A percentile compares a stretch with the other conserved stretches of the same genome.
Evolutionary conservation across 768 basidiomycete species (phyloP).

Genomic region (Naematelia aurantialba): DNA sequence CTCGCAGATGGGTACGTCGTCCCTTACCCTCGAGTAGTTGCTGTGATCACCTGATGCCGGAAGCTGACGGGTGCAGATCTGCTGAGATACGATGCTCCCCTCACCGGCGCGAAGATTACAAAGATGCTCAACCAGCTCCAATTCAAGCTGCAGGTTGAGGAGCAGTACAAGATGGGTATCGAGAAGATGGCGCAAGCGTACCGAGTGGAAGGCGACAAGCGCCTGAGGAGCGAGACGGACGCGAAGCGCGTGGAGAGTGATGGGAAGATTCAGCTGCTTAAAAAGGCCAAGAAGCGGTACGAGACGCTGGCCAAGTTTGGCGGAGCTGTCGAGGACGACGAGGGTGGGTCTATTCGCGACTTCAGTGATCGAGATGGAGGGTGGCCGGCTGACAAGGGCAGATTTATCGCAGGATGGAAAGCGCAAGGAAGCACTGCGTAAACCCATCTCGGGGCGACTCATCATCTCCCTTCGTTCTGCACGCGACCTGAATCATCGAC

Average conservation of each 20-base stretch:
- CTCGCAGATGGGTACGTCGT: conserved; percentile 44
- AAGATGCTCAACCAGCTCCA: conserved; percentile 97
- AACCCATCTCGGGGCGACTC: conserved; percentile 88
- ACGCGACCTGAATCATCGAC: conserved; percentile 91
- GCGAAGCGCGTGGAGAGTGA: conserved; percentile 91
- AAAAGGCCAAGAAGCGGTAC: conserved; percentile 88
- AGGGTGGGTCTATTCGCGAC: conserved; percentile 56
- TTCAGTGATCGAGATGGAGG: not conserved
- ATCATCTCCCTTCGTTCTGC: conserved; percentile 83
- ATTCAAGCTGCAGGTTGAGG: conserved; percentile 97
- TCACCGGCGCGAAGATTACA: conserved; percentile 92
- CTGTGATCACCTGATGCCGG: not conserved
- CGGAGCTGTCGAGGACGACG: conserved; percentile 62
- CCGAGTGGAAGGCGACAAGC: conserved; percentile 95
- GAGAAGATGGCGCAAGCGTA: conserved; percentile 99
- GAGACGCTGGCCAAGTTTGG: conserved; percentile 93
- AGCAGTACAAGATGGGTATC: conserved; percentile 95
- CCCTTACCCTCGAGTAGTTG: not conserved
- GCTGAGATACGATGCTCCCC: conserved; percentile 94
- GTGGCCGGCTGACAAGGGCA: conserved; percentile 39
- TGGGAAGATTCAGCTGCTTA: conserved; percentile 89
- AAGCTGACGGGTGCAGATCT: conserved; percentile 59
- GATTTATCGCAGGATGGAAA: conserved; percentile 69
- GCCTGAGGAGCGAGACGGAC: conserved; percentile 86
- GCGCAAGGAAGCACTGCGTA: conserved; percentile 89